phyloP scores from a whole-genome alignment of 2,329 filamentous ascomycete genomes.

The Aspergillus thermomutatus region DNA sequence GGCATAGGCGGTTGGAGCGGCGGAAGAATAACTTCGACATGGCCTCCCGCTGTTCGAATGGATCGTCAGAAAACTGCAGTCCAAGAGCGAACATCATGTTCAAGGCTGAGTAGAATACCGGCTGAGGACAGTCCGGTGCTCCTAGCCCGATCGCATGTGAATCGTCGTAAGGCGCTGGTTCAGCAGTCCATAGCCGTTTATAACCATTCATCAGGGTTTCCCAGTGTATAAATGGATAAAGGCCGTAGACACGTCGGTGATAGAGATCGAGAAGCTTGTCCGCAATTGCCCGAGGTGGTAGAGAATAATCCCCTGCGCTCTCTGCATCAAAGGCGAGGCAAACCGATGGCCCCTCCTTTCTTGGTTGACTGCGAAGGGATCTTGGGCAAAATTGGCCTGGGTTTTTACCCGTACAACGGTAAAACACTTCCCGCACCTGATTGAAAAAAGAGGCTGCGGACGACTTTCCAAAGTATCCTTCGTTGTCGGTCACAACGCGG shows the following conservation, averaged over 20 bases:
- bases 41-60: background rate
- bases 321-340: background rate
- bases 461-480: too few relatives aligned
- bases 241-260: background rate
- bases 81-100: constrained; percentile 7
- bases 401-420: too few relatives aligned
- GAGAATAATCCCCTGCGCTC: constrained; percentile 1
- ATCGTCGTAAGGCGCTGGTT: background rate
- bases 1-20: constrained; percentile 6
- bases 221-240: constrained; percentile 7
- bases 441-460: too few relatives aligned
- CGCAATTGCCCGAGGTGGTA: constrained; percentile 1
- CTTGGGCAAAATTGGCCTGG: too few relatives aligned
- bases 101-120: constrained; percentile 4
- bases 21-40: constrained; percentile 6
- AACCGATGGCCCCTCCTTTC: background rate
- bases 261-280: constrained; percentile 4
- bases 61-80: constrained; percentile 2
- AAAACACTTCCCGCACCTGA: too few relatives aligned
- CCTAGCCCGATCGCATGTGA: constrained; percentile 6
- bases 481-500: too few relatives aligned
- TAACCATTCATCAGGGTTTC: constrained; percentile 2
- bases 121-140: background rate
- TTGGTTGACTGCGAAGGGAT: background rate
- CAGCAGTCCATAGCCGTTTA: background rate